Evolutionary conservation across 495 filamentous ascomycete genomes (phyloP).

Genomic region (Pyronema domesticum): DNA sequence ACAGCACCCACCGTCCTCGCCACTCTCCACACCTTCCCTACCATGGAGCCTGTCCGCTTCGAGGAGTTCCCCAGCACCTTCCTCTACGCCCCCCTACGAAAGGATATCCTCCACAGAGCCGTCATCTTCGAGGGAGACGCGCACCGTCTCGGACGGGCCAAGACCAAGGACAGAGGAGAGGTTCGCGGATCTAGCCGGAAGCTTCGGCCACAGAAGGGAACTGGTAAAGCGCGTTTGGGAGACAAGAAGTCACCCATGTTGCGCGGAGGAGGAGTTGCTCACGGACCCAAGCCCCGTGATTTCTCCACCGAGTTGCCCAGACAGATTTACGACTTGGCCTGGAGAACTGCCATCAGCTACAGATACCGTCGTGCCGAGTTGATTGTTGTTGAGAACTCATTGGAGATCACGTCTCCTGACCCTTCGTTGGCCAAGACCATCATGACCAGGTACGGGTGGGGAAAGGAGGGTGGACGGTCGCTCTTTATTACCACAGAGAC

Average conservation of each 20-base stretch:
- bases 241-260: slow-evolving; percentile 67
- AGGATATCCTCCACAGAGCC: slow-evolving; percentile 84
- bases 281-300: slow-evolving; percentile 75
- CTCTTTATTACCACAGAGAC: slow-evolving; percentile 51
- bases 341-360: slow-evolving; percentile 85
- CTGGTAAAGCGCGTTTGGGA: slow-evolving; percentile 59
- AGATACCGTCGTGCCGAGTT: slow-evolving; percentile 73
- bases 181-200: slow-evolving; percentile 68
- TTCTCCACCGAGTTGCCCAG: slow-evolving; percentile 65
- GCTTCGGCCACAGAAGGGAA: slow-evolving; percentile 68
- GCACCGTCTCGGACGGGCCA: slow-evolving; percentile 73
- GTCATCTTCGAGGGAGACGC: slow-evolving; percentile 83
- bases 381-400: slow-evolving; percentile 56
- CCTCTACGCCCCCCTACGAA: slow-evolving; percentile 66
- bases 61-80: slow-evolving; percentile 63
- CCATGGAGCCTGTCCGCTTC: slow-evolving; percentile 67
- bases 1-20: slow-evolving; percentile 45
- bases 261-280: slow-evolving; percentile 66
- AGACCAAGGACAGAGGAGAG: slow-evolving; percentile 65
- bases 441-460: slow-evolving; percentile 55
- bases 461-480: slow-evolving; percentile 47
- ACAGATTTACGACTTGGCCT: slow-evolving; percentile 91
- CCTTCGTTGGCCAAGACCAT: slow-evolving; percentile 44
- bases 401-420: slow-evolving; percentile 40
- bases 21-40: slow-evolving; percentile 79